Evolutionary conservation across 2,329 filamentous ascomycete species (phyloP), one percentile per base, ranked within the genome.

Genomic region (Talaromyces albobiverticillius): DNA sequence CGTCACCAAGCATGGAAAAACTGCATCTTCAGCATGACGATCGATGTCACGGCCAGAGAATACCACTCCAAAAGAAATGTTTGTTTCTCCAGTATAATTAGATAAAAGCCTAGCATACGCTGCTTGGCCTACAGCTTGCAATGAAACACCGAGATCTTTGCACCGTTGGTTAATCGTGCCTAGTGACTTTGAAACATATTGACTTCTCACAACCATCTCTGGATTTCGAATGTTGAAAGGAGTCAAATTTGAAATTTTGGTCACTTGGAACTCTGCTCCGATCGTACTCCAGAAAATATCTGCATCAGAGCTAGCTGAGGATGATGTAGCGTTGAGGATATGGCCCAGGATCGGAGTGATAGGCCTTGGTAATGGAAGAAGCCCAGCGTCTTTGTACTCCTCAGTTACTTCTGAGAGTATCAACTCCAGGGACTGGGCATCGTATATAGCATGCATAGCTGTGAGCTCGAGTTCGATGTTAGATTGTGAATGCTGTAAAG

Each of bases 401-500:
- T 61, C 62, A 2, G 70, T 62, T 11, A 95, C 74, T 60, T 87
- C 82, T 0, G 75, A 64, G 2, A 96, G 70, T 1, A 96, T 78
- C 0, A 77, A 64, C 3, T 82, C 76, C 10, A 96, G 73, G 8
- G 90, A 91, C 38, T 83, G 79, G 0, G 90, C 92, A 72, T 96
- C 92, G 60, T 95, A 96, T 0, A 96, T 75, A 0, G 89, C 88
- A 71, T 96, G 92, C 59, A 95, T 87, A 2, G 90, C 77, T 9
- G 77, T 81, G 18, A 86, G 64, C 42, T 79, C 71, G 38, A 83
- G 65, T 4, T 64, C 55, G 3, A 57, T 65, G 5, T 52, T 55
- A 3, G 53, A 55, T 10, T 61, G 55, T 2, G 55, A 42, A 2
- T 75, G 60, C 0, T 79, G 64, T 1, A 90, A 46, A 0, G 74